Evolutionary conservation across 345 rosid genomes (phyloP).

Genomic region (Pistacia atlantica): DNA sequence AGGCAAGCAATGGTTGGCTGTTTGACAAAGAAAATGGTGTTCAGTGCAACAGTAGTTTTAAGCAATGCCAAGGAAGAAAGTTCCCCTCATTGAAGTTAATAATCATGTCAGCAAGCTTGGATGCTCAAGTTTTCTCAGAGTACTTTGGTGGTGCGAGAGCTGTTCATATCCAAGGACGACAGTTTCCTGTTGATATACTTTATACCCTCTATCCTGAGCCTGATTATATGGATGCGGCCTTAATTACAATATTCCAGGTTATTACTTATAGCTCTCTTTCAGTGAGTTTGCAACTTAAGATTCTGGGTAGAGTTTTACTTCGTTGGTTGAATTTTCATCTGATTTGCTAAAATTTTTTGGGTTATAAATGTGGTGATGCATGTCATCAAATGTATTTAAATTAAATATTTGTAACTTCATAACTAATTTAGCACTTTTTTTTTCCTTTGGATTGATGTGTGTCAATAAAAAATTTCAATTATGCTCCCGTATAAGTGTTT

Average conservation of each 20-base stretch:
- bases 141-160: slow-evolving; percentile 89
- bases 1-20: slow-evolving; percentile 26
- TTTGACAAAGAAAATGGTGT: slow-evolving; percentile 36
- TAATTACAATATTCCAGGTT: slow-evolving; percentile 89
- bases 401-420: neutral
- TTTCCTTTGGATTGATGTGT: neutral
- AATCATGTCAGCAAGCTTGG: slow-evolving; percentile 98
- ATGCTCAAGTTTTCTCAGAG: slow-evolving; percentile 80
- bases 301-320: neutral
- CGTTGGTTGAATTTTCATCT: neutral
- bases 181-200: slow-evolving; percentile 75
- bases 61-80: slow-evolving; percentile 50
- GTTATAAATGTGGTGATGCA: neutral
- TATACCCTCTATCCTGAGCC: slow-evolving; percentile 65
- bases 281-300: neutral
- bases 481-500: neutral
- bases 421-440: neutral
- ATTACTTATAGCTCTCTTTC: slow-evolving; percentile 13
- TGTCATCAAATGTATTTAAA: neutral
- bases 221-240: slow-evolving; percentile 82
- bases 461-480: neutral
- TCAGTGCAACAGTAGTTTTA: slow-evolving; percentile 33
- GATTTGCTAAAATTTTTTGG: neutral
- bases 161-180: slow-evolving; percentile 84
- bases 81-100: slow-evolving; percentile 73